Base-by-base conservation (phyloP, 2,329 filamentous ascomycete species). In the Ophiostoma sp. region DNA sequence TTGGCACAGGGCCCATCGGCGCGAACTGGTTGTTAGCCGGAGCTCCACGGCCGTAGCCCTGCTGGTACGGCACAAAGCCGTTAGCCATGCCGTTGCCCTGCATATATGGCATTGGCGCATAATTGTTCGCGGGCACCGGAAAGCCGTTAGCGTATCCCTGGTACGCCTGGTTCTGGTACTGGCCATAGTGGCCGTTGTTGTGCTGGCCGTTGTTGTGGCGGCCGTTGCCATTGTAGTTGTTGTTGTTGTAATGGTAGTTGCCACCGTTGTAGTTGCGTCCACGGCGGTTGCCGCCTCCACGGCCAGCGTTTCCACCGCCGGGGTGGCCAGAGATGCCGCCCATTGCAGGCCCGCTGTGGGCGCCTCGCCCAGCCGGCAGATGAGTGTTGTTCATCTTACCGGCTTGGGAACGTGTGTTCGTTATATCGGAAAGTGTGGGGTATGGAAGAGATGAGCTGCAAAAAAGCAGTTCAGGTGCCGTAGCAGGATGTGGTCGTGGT, bases 301-400 rank as follows among this genome's bases (percentile, higher is more conserved):
- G 40, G 11, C 69, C 67, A 27, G 65, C 67, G 16, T 65, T 63
- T 55, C 74, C 74, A 68, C 78, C 78, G 38, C 58, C 65, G 38
- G 49, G 55, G 38, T 67, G 62, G n/a, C 68, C 64, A 71, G 76
- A 77, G 70, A 77, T 67, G 27, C 73, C 73, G 58, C 66, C 66
- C 45, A 63, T 49, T 49, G 65, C 67, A 14, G 76, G 80, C 81
- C 66, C 69, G 81, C 83, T 80, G 85, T 83, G 78, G 83, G 83
- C 80, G 88, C 87, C 67, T 49, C 71, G 71, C 84, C 89, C 89
- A 86, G 87, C 87, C 86, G 88, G 87, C 87, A 89, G 87, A 89
- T 89, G 87, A 84, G 83, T 84, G 80, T 82, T 82, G 82, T 87
- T 89, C 89, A 92, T 92, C 88, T 84, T 91, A 85, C 86, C 87